Conservation (phyloP, 768 basidiomycete species). For the Lactarius sp. region DNA sequence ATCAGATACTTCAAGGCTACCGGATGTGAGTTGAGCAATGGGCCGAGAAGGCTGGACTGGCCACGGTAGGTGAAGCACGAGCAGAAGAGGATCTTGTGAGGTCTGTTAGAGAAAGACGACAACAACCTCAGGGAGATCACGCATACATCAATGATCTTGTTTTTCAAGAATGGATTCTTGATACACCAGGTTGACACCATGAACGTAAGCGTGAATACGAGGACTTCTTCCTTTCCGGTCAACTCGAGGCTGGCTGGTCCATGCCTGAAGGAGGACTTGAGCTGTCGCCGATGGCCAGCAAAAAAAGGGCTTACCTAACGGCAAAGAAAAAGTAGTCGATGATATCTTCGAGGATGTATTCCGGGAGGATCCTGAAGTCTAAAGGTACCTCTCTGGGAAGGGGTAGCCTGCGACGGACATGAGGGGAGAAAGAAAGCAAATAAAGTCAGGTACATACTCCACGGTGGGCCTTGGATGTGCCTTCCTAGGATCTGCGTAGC, state of each 20-base stretch:
- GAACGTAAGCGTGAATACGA: conserved; percentile 88
- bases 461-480: conserved; percentile 65
- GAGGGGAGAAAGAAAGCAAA: background rate
- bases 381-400: conserved; percentile 81
- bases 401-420: conserved; percentile 57
- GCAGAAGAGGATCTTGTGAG: conserved; percentile 67
- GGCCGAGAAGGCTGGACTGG: conserved; percentile 74
- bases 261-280: conserved; percentile 35
- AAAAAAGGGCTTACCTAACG: conserved; percentile 52
- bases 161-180: conserved; percentile 97
- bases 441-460: conserved; percentile 45
- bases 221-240: conserved; percentile 78
- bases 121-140: background rate
- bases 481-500: conserved; percentile 78
- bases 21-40: conserved; percentile 77
- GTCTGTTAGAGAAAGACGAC: conserved; percentile 7
- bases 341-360: conserved; percentile 91
- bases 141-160: conserved; percentile 88
- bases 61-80: conserved; percentile 58
- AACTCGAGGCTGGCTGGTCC: conserved; percentile 79
- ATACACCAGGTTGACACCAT: conserved; percentile 94
- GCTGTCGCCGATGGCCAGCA: background rate
- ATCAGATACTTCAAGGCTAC: conserved; percentile 86
- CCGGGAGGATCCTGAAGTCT: conserved; percentile 83
- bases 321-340: conserved; percentile 85